A percentile compares a stretch with the other conserved stretches of the same genome.
phyloP scores from a whole-genome alignment of 2,329 filamentous ascomycete species.

The Sporothrix phasma region DNA sequence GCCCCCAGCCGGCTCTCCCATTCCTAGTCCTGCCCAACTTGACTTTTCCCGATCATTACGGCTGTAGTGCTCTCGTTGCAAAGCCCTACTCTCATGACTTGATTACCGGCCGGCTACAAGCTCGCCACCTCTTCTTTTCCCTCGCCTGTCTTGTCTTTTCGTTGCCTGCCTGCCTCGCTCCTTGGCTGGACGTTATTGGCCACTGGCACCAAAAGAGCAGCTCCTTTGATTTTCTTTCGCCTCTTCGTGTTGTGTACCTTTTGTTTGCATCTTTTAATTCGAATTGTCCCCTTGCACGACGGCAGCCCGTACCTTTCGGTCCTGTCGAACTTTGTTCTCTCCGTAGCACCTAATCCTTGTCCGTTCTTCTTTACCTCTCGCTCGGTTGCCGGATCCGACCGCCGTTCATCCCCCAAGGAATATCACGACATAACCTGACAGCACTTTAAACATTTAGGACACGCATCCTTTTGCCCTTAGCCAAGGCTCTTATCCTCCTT shows the following conservation, averaged over 20 bases:
- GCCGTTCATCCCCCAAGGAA: slow-evolving; percentile 1
- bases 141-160: neutral
- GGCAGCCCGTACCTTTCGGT: neutral
- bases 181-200: neutral
- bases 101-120: neutral
- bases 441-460: slow-evolving; percentile 10
- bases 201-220: neutral
- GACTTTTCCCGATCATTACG: neutral
- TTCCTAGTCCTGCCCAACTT: neutral
- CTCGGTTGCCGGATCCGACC: neutral
- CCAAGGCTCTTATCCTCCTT: neutral
- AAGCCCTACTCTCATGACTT: neutral
- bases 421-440: slow-evolving; percentile 1
- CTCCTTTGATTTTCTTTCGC: neutral
- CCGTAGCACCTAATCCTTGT: neutral
- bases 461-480: neutral
- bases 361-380: neutral
- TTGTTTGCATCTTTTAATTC: neutral
- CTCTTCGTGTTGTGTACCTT: neutral
- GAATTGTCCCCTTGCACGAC: neutral
- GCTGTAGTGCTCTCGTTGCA: neutral
- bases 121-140: neutral
- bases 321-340: neutral
- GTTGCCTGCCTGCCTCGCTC: neutral
- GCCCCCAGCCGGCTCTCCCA: neutral